Evolutionary conservation across 2,329 filamentous ascomycete species (phyloP).

Genomic region (Fusarium sp.): DNA sequence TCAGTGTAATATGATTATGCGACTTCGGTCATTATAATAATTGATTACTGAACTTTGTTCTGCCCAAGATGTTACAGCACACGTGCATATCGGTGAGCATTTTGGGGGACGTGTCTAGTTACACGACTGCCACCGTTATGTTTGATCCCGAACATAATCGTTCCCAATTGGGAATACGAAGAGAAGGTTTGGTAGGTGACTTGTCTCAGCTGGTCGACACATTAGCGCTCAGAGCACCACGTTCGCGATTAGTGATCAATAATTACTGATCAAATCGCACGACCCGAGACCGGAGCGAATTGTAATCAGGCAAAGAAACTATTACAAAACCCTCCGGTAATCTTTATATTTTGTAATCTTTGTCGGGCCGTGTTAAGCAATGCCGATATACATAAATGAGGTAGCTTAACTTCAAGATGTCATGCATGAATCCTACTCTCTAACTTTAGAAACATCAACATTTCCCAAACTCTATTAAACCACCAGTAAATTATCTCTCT

Average conservation of each 20-base stretch:
- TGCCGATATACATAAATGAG: no score
- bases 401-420: accelerated
- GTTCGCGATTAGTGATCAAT: not conserved
- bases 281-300: not conserved
- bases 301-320: not conserved
- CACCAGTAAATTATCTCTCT: accelerated
- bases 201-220: not conserved
- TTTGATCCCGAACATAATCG: accelerated
- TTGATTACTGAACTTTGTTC: accelerated
- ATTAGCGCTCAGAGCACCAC: accelerated
- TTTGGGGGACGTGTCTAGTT: accelerated
- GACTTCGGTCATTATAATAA: not conserved
- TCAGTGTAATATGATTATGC: not conserved
- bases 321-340: not conserved
- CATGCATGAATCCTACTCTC: not conserved
- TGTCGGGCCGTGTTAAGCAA: accelerated
- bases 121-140: not conserved
- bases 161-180: not conserved
- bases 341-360: accelerated
- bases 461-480: accelerated
- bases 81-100: not conserved
- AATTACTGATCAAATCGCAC: not conserved
- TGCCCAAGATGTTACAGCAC: accelerated
- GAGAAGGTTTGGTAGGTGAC: accelerated
- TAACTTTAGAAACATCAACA: accelerated